phyloP scores from a whole-genome alignment of 2,329 filamentous ascomycete species.

The Trichoderma breve region DNA sequence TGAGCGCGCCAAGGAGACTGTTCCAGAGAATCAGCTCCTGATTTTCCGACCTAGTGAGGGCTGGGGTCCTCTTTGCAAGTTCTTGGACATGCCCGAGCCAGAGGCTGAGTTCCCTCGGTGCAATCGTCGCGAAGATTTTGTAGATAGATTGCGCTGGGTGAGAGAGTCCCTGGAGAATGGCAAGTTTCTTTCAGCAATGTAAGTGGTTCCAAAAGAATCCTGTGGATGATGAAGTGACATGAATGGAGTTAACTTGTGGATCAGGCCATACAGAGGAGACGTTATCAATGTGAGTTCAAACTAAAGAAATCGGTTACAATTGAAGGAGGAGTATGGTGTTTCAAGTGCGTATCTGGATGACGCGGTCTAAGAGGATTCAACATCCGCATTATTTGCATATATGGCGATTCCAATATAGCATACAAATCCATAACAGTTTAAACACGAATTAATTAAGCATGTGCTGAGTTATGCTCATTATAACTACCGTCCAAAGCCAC shows the following conservation, averaged over 20 bases:
- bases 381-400: not conserved
- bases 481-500: not conserved
- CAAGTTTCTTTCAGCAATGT: not conserved
- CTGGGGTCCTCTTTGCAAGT: too few relatives aligned
- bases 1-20: not conserved
- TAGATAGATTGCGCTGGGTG: too few relatives aligned
- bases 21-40: too few relatives aligned
- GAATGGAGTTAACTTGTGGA: not conserved
- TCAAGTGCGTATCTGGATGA: not conserved
- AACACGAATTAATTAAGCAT: not conserved
- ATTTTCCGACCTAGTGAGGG: too few relatives aligned
- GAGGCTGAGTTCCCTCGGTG: too few relatives aligned
- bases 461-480: not conserved
- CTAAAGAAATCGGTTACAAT: not conserved
- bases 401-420: not conserved
- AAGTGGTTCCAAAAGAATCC: not conserved
- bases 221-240: not conserved
- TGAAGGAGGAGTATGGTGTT: rapidly evolving
- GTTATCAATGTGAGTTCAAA: not conserved
- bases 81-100: too few relatives aligned
- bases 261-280: not conserved
- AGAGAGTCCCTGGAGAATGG: too few relatives aligned
- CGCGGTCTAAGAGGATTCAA: not conserved
- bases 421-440: not conserved
- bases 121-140: too few relatives aligned